Evolutionary conservation across 441 rosid genomes (phyloP).

Genomic region (Corymbia calophylla): DNA sequence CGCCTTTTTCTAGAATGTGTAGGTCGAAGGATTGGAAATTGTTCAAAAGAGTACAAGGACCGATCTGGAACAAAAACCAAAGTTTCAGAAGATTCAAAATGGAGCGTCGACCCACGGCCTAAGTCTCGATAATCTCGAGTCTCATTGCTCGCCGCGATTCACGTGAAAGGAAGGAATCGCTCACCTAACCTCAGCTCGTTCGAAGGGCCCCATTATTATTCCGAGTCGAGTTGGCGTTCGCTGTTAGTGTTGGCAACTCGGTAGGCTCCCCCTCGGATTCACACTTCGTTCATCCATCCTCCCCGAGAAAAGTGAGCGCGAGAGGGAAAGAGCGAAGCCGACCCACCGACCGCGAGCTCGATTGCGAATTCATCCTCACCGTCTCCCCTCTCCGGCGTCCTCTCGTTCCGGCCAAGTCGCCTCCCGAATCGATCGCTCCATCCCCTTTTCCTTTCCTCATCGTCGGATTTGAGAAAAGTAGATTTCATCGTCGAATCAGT

Average conservation of each 20-base stretch:
- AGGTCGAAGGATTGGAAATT: not conserved
- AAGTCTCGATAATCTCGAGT: not conserved
- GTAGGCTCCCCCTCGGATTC: not conserved
- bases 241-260: not conserved
- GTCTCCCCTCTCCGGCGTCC: no score
- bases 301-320: rapidly evolving
- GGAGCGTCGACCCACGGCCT: not conserved
- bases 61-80: not conserved
- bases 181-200: not conserved
- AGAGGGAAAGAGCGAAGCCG: no score
- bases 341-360: no score
- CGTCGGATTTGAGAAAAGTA: not conserved
- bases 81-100: not conserved
- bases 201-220: not conserved
- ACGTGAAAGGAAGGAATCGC: not conserved
- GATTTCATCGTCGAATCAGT: not conserved
- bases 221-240: not conserved
- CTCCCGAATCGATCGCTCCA: no score
- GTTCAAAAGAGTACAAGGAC: not conserved
- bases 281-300: rapidly evolving
- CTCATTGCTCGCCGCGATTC: not conserved
- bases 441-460: not conserved
- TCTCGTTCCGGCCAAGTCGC: no score
- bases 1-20: not conserved
- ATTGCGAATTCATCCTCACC: no score